These are phyloP conservation scores for Suillus paluster DNA, from an alignment of 768 basidiomycete genomes.

Conservation along the genomic window DNA sequence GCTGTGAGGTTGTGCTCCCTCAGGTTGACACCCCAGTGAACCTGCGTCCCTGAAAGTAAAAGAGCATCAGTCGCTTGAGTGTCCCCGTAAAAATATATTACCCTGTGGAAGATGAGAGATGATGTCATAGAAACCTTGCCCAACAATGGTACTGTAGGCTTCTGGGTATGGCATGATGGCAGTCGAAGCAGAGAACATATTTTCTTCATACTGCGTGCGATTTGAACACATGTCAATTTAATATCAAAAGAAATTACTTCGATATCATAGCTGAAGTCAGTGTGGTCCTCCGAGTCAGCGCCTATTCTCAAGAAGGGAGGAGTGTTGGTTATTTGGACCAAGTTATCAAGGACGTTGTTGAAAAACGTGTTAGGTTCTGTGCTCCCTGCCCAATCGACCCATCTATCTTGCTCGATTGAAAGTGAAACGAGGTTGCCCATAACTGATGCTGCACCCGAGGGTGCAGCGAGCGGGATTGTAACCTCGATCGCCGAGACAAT, in stretches of 20 bases:
- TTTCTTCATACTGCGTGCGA: constrained; percentile 45
- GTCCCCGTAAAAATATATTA: constrained; percentile 22
- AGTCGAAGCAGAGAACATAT: constrained; percentile 52
- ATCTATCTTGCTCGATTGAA: constrained; percentile 73
- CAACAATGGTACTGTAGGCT: constrained; percentile 59
- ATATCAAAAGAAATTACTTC: constrained; percentile 36
- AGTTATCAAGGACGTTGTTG: constrained; percentile 60
- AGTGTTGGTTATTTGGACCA: constrained; percentile 53
- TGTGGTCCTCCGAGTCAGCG: constrained; percentile 61
- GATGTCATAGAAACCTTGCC: constrained; percentile 58
- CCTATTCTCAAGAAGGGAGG: constrained; percentile 64
- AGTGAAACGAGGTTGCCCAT: constrained; percentile 58
- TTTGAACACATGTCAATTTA: background rate
- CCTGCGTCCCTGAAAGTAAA: constrained; percentile 53
- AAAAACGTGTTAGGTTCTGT: constrained; percentile 58
- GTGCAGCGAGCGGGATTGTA: constrained; percentile 44
- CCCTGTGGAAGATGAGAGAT: constrained; percentile 56
- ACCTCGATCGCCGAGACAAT: constrained; percentile 31
- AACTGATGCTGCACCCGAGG: constrained; percentile 40
- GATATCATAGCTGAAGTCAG: constrained; percentile 53
- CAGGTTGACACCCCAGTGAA: constrained; percentile 72
- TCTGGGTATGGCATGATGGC: constrained; percentile 66
- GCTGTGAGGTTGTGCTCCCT: constrained; percentile 56
- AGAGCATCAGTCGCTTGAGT: background rate
- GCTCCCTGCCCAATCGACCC: constrained; percentile 69